phyloP scores from a whole-genome alignment of 2,329 filamentous ascomycete genomes.

The Lasiodiplodia sp. region DNA sequence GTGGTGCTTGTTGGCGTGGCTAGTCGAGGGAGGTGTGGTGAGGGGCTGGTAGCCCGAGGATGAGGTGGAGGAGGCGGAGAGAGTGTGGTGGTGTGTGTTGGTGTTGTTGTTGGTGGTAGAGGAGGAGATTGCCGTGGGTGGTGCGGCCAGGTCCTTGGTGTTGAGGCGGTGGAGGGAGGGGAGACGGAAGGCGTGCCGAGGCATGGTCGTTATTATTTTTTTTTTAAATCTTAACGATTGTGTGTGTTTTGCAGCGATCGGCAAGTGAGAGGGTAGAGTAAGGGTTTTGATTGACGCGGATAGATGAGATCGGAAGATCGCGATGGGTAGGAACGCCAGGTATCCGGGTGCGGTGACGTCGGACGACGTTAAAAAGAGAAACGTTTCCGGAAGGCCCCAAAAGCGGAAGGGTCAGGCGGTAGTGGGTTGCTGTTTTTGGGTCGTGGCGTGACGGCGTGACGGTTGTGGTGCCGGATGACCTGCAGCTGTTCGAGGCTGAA shows the following conservation, averaged over 20 bases:
- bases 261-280: neutral
- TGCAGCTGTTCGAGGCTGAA: neutral
- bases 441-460: constrained; percentile 25
- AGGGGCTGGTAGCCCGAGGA: constrained; percentile 10
- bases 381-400: neutral
- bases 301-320: constrained; percentile 1
- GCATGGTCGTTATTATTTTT: neutral
- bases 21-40: constrained; percentile 8
- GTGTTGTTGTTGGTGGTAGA: neutral
- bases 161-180: constrained; percentile 29
- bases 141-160: constrained; percentile 23
- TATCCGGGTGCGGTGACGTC: constrained; percentile 5
- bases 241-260: neutral
- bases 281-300: neutral
- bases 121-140: constrained; percentile 11
- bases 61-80: neutral
- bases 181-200: constrained; percentile 27
- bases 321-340: neutral
- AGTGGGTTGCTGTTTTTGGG: neutral
- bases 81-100: neutral
- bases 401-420: constrained; percentile 9
- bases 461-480: constrained; percentile 5
- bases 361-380: neutral
- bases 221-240: neutral
- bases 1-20: constrained; percentile 39